Conservation (phyloP, 1,284 basidiomycete species). For the Thelephora terrestris region DNA sequence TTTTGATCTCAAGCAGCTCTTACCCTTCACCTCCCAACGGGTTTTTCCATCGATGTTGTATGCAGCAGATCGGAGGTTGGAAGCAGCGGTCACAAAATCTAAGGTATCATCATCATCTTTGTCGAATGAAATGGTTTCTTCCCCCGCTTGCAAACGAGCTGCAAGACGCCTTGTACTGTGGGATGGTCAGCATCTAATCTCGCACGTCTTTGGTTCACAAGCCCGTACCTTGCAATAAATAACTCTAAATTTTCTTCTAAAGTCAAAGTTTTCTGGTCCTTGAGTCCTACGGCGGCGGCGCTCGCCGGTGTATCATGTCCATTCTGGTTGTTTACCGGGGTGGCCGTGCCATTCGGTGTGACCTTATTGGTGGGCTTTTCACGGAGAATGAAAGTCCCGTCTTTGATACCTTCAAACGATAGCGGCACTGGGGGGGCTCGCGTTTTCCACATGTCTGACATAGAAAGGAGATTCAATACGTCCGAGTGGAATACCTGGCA, state of each 20-base stretch:
- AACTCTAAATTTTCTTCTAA: slow-evolving; percentile 74
- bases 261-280: slow-evolving; percentile 71
- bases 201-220: background rate
- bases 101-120: slow-evolving; percentile 97
- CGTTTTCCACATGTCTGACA: slow-evolving; percentile 98
- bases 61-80: slow-evolving; percentile 85
- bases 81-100: slow-evolving; percentile 91
- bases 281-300: slow-evolving; percentile 37
- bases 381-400: slow-evolving; percentile 44
- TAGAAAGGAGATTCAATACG: slow-evolving; percentile 80
- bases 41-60: slow-evolving; percentile 88
- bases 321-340: slow-evolving; percentile 1
- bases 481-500: slow-evolving; percentile 80
- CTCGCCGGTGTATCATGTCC: slow-evolving; percentile 12
- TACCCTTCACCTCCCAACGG: slow-evolving; percentile 94
- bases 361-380: slow-evolving; percentile 9
- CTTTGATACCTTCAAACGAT: slow-evolving; percentile 64
- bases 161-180: slow-evolving; percentile 71
- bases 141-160: slow-evolving; percentile 59
- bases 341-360: background rate
- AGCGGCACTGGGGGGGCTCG: slow-evolving; percentile 80
- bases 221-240: slow-evolving; percentile 68
- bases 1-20: background rate
- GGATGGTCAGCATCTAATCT: background rate
- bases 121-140: slow-evolving; percentile 84